Base-by-base conservation (phyloP, 345 rosid genomes). In the Moringa oleifera region DNA sequence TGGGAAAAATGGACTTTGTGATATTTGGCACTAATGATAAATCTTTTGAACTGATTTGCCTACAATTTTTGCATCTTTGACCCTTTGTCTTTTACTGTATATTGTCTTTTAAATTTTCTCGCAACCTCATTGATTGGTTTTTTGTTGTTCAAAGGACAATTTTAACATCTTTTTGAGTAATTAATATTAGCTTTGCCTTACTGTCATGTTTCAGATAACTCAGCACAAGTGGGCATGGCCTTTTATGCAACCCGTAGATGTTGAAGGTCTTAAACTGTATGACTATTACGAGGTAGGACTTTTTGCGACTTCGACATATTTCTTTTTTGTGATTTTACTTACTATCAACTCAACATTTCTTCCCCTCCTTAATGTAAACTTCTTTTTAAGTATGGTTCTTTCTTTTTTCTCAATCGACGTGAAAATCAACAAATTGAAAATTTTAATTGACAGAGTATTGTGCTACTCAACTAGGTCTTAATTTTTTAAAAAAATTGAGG, bases 191-290 rank as follows among this genome's bases (percentile, higher is more conserved):
- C 5, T 23, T 21, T 58, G 61, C 23, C 25, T 51, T 65, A 20
- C 28, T 59, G 45, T 49, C 25, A 25, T 49, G 22, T 70, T 46
- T 49, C 80, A 88, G 96, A 68, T 88, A 65, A 79, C 86, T 49
- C 82, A 74, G 76, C 92, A 82, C 75, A 80, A 76, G 71, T 85
- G 90, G 96, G 96, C 90, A 25, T 71, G 72, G 81, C 96, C 92
- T 52, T 88, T 88, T 58, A 54, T 75, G 87, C 65, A 84, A 62
- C 96, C 96, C 41, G 96, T 88, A 36, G 96, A 88, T 71, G 92
- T 85, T 57, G 53, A 75, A 71, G 85, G 92, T 58, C 92, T 85
- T 64, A 82, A 81, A 61, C 81, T 88, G 75, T 69, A 83, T 70
- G 96, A 88, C 74, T 88, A 88, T 77, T 68, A 79, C 51, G 75